phyloP scores from a whole-genome alignment of 179 eudicot genomes.

The Gypsophila paniculata region DNA sequence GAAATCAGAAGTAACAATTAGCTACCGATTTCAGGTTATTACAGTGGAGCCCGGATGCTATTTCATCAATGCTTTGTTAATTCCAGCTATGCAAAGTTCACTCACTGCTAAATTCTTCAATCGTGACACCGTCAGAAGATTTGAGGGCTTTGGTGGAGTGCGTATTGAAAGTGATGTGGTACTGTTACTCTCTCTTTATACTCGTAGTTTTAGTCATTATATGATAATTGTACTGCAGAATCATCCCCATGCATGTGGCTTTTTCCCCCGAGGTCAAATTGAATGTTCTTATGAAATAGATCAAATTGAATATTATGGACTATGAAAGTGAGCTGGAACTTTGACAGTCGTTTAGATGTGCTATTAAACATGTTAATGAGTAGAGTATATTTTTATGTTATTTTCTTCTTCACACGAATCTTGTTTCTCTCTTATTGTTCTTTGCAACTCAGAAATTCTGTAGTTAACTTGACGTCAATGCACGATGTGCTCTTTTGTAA shows the following conservation, averaged over 20 bases:
- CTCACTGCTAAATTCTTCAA: constrained; percentile 66
- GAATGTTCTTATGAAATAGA: too few relatives aligned
- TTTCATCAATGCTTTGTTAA: constrained; percentile 76
- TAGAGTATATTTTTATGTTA: neutral
- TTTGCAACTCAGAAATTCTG: neutral
- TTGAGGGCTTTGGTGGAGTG: constrained; percentile 90
- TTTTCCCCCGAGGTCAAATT: neutral
- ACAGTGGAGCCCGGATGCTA: constrained; percentile 99
- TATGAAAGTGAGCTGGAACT: neutral
- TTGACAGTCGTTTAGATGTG: neutral
- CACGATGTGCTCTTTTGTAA: neutral
- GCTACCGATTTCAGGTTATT: constrained; percentile 58
- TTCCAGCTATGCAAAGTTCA: constrained; percentile 69
- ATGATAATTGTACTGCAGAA: too few relatives aligned
- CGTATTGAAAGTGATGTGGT: constrained; percentile 97
- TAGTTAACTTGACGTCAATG: neutral
- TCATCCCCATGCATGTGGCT: neutral
- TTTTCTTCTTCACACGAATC: neutral
- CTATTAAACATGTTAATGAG: neutral
- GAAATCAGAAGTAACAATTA: neutral
- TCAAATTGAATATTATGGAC: neutral
- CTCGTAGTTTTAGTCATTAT: neutral
- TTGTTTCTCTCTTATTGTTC: neutral
- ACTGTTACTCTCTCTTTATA: constrained; percentile 13
- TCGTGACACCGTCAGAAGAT: constrained; percentile 48